Evolutionary conservation across 192 early-diverging fungal species (phyloP), one percentile per base, ranked within the genome.

Genomic region (Backusella luteola): DNA sequence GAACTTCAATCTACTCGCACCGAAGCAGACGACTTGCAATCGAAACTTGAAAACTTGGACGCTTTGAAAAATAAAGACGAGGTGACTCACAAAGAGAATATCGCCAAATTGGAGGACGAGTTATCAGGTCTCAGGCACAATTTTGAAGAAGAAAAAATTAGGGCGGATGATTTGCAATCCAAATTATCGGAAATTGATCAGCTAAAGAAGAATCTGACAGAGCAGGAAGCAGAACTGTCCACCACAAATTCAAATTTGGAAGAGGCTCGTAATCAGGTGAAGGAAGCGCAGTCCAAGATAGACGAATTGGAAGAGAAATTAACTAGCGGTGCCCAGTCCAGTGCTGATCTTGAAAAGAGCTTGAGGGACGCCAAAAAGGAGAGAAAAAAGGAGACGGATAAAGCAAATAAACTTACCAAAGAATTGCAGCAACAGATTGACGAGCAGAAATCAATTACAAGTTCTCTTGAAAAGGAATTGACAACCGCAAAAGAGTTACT

Each of bases 1-100:
- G 26, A 34, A 19, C 39, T 74, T 26, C 56, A 74, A 26, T 34
- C 59, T 12, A 34, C 36, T n/a, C 35, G 21, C 1, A 8, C 11
- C 3, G 23, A 74, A 41, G 17, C n/a, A 38, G 11, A 59, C 11
- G 59, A 42, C 1, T 66, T 59, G 63, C 49, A 73, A 36, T 53
- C 72, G 21, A 34, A 73, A 6, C n/a, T 56, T 35, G 52, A 73
- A 36, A 73, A 73, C 2, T 21, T 56, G n/a, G 52, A 35, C n/a
- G 29, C 29, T 0, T 12, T 44, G 9, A 44, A 73, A 19, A 34
- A 34, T 17, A 42, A 44, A 34, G 44, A 34, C 6, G 21, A 26
- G 7, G 32, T 4, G 21, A 5, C 15, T 4, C 41, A 44, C 23
- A 49, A 73, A 34, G 12, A 21, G 3, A 52, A 73, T 29, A 17